Conservation (phyloP, 2,329 filamentous ascomycete species). For the Davidsoniella neocaledoniae region DNA sequence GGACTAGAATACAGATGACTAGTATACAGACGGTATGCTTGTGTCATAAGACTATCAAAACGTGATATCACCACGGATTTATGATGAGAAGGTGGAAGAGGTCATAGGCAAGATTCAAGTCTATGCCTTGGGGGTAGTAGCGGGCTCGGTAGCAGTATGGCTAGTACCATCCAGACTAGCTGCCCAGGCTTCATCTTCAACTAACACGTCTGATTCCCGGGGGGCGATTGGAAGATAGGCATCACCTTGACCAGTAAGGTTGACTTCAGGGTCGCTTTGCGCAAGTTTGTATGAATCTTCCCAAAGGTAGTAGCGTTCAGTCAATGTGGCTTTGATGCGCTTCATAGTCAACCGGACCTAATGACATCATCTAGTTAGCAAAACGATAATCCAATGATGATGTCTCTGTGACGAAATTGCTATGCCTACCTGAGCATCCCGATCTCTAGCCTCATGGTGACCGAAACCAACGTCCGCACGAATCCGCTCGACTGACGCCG, state of each 20-base stretch:
- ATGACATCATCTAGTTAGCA: not conserved
- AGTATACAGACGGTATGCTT: too few species aligned
- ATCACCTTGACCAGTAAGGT: slow-evolving; percentile 33
- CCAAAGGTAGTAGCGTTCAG: slow-evolving; percentile 81
- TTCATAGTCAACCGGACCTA: slow-evolving; percentile 66
- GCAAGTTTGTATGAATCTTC: slow-evolving; percentile 55
- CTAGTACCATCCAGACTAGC: slow-evolving; percentile 9
- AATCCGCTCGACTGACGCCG: slow-evolving; percentile 51
- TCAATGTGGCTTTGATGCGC: slow-evolving; percentile 68
- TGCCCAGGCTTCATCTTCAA: slow-evolving; percentile 19
- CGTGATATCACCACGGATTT: too few species aligned
- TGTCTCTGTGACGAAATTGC: not conserved
- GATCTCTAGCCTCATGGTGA: slow-evolving; percentile 43
- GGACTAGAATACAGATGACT: too few species aligned
- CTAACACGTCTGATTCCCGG: slow-evolving; percentile 21
- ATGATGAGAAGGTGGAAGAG: not conserved
- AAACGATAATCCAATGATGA: not conserved
- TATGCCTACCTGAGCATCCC: slow-evolving; percentile 48
- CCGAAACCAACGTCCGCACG: slow-evolving; percentile 59
- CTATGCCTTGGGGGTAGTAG: slow-evolving; percentile 4
- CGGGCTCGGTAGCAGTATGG: slow-evolving; percentile 1
- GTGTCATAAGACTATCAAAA: too few species aligned
- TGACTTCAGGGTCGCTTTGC: slow-evolving; percentile 47
- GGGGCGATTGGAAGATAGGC: slow-evolving; percentile 30
- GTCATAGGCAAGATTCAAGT: not conserved